Percentiles rank a stretch among this genome's conserved stretches.
phyloP scores from a whole-genome alignment of 352 stramenopile genomes.

The Chrysophaeum taylorii region DNA sequence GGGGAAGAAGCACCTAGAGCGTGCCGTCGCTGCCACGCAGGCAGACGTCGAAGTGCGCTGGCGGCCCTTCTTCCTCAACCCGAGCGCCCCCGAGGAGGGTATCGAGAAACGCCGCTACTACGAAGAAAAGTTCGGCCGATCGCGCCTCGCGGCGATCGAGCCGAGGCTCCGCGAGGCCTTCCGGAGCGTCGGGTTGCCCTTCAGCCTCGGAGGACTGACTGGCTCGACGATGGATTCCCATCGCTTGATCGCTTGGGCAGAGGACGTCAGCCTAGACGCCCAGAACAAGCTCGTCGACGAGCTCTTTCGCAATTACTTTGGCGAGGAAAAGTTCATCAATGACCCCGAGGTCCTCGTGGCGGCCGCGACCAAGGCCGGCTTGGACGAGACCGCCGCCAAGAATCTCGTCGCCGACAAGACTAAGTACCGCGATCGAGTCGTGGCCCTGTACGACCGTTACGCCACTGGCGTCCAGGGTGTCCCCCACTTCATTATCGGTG shows the following conservation, averaged over 20 bases:
- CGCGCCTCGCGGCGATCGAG: neutral
- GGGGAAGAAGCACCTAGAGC: neutral
- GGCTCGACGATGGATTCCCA: neutral
- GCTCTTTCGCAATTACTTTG: neutral
- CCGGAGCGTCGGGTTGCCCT: neutral
- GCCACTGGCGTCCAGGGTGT: neutral
- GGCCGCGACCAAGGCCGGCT: neutral
- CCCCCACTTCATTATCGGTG: neutral
- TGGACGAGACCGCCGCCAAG: neutral
- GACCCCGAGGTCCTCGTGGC: neutral
- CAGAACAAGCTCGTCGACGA: neutral
- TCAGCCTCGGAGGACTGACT: neutral
- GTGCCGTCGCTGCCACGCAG: neutral
- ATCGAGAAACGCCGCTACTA: neutral
- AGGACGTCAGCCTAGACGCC: neutral
- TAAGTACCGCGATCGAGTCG: neutral
- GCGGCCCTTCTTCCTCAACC: neutral
- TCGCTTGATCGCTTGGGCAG: neutral
- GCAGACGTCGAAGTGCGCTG: neutral
- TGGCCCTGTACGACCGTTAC: neutral
- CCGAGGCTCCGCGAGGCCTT: neutral
- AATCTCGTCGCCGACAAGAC: neutral
- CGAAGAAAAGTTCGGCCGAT: neutral
- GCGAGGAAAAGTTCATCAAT: slow-evolving; percentile 1
- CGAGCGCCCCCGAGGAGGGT: neutral